Evolutionary conservation across 805 yeast species (phyloP).

Genomic region (Starmerella sp.): DNA sequence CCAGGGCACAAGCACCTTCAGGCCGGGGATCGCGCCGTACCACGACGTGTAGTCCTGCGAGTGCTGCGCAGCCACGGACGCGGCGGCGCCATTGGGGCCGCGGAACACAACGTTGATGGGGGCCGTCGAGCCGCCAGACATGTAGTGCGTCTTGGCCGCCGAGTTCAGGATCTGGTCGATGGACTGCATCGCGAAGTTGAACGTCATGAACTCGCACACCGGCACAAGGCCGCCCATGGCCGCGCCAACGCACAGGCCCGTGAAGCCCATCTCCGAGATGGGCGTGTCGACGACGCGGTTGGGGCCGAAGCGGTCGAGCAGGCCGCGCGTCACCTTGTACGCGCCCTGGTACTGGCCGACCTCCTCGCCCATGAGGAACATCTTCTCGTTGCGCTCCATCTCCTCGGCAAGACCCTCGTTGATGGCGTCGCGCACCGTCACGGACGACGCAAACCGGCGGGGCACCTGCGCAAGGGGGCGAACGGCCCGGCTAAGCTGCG

Average conservation of each 20-base stretch:
- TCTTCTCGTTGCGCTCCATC: constrained; percentile 87
- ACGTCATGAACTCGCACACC: constrained; percentile 96
- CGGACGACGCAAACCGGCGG: constrained; percentile 16
- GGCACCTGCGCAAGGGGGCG: constrained; percentile 13
- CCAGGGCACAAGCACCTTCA: constrained; percentile 92
- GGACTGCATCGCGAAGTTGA: constrained; percentile 99
- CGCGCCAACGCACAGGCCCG: constrained; percentile 90
- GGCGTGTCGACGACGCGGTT: constrained; percentile 92
- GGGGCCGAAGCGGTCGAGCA: constrained; percentile 90
- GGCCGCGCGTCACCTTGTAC: constrained; percentile 90
- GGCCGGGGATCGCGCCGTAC: constrained; percentile 97
- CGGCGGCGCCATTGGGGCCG: constrained; percentile 99
- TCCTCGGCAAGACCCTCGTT: constrained; percentile 95
- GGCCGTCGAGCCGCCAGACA: constrained; percentile 94
- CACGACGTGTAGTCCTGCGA: constrained; percentile 96
- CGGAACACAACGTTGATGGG: constrained; percentile 95
- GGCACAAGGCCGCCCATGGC: constrained; percentile 96
- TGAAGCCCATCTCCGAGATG: constrained; percentile 97
- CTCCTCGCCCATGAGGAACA: constrained; percentile 96
- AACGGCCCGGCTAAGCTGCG: constrained; percentile 3
- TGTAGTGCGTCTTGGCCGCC: constrained; percentile 96
- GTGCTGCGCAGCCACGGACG: constrained; percentile 99
- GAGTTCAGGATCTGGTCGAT: constrained; percentile 97
- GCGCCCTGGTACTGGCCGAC: constrained; percentile 99
- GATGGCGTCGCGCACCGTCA: constrained; percentile 95